Percentiles rank a stretch among this genome's conserved stretches.
Evolutionary conservation across 2,329 filamentous ascomycete species (phyloP).

Genomic region (Magnaporthales sp.): DNA sequence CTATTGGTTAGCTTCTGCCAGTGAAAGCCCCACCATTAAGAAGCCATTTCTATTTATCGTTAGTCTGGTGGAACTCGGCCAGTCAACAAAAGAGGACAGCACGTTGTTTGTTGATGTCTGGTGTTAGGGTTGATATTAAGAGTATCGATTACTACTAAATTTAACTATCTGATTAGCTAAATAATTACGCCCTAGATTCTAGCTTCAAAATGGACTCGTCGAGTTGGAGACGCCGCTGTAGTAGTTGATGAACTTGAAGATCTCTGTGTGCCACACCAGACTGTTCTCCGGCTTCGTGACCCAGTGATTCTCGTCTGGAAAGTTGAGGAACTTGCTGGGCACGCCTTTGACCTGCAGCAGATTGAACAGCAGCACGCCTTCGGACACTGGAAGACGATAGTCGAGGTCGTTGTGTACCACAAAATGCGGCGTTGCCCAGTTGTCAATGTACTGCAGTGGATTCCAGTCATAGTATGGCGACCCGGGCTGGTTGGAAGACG

Average conservation of each 20-base stretch:
- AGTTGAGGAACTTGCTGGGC: constrained; percentile 57
- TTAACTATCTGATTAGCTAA: too few species aligned
- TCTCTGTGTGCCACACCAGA: constrained; percentile 58
- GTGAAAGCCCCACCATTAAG: background rate
- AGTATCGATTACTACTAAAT: too few species aligned
- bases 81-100: too few species aligned
- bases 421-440: constrained; percentile 62
- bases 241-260: constrained; percentile 61
- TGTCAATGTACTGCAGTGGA: constrained; percentile 34
- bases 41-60: too few species aligned
- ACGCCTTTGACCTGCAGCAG: constrained; percentile 56
- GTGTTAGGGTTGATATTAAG: too few species aligned
- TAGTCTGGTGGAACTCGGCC: too few species aligned
- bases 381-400: constrained; percentile 57
- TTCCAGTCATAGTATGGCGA: constrained; percentile 38
- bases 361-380: constrained; percentile 62
- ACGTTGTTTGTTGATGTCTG: too few species aligned
- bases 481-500: background rate
- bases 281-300: constrained; percentile 62
- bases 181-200: background rate
- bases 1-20: background rate
- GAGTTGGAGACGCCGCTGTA: constrained; percentile 26
- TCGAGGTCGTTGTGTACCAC: constrained; percentile 63
- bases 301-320: constrained; percentile 68
- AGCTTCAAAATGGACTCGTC: constrained; percentile 1